phyloP scores from a whole-genome alignment of 2,329 filamentous ascomycete genomes.

The Epichloe amarillans region DNA sequence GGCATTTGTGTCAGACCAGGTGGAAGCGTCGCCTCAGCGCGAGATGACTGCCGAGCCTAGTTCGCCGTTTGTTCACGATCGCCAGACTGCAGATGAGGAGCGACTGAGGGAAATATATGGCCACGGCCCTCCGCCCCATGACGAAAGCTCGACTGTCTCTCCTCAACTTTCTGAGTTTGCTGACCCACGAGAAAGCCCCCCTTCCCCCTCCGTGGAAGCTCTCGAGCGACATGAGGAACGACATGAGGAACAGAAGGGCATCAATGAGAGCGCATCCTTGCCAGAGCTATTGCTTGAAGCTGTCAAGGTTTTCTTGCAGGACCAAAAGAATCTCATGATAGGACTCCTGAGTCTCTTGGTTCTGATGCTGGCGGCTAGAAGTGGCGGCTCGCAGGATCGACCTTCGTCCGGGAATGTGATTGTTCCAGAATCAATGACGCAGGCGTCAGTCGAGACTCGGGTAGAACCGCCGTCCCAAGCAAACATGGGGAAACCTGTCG shows the following conservation, averaged over 20 bases:
- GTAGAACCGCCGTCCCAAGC: background rate
- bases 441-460: background rate
- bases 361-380: conserved; percentile 32
- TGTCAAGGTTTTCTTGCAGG: conserved; percentile 38
- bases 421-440: background rate
- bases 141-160: conserved; percentile 6
- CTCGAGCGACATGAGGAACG: conserved; percentile 20
- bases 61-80: conserved; percentile 16
- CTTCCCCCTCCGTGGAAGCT: conserved; percentile 12
- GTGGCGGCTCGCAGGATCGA: conserved; percentile 12
- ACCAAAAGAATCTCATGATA: conserved; percentile 48
- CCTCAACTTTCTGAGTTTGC: conserved; percentile 6
- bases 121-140: conserved; percentile 12
- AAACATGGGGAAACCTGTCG: background rate
- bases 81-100: conserved; percentile 32
- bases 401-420: background rate
- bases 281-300: conserved; percentile 41
- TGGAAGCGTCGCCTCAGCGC: conserved; percentile 8
- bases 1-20: conserved; percentile 4
- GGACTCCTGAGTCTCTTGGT: conserved; percentile 39
- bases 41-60: conserved; percentile 6
- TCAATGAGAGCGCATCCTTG: conserved; percentile 33
- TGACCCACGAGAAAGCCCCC: conserved; percentile 6
- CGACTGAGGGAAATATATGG: conserved; percentile 42
- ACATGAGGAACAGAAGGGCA: conserved; percentile 15